phyloP scores from a whole-genome alignment of 805 yeast species.

The Ogataea salicorniae region DNA sequence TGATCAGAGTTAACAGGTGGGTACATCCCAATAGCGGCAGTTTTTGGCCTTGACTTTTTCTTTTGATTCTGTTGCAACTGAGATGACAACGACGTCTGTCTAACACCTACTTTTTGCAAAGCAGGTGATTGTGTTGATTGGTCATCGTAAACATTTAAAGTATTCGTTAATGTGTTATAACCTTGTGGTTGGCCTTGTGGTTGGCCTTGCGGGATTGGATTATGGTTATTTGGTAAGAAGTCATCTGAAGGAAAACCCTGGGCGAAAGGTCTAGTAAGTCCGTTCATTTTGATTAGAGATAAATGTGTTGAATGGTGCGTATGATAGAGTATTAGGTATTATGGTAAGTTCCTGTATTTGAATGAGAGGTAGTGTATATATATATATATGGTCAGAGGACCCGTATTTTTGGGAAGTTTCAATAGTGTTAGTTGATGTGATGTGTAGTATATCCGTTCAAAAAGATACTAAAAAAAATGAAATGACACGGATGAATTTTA shows the following conservation, averaged over 20 bases:
- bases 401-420: no score
- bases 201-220: background rate
- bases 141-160: constrained; percentile 26
- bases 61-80: constrained; percentile 23
- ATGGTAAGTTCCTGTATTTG: no score
- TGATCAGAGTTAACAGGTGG: background rate
- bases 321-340: no score
- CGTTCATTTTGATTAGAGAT: constrained; percentile 4
- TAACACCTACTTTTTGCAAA: constrained; percentile 26
- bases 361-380: no score
- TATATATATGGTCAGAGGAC: no score
- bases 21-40: constrained; percentile 10
- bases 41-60: constrained; percentile 24
- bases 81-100: constrained; percentile 26
- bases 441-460: no score
- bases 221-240: constrained; percentile 1
- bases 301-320: no score
- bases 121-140: constrained; percentile 14
- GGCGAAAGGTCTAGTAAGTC: constrained; percentile 3
- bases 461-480: no score
- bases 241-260: constrained; percentile 5
- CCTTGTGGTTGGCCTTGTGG: constrained; percentile 4
- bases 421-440: no score
- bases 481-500: no score
- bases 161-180: background rate